These are phyloP conservation scores for Syzygium jambos DNA, from an alignment of 345 rosid species.

Conservation along the genomic window DNA sequence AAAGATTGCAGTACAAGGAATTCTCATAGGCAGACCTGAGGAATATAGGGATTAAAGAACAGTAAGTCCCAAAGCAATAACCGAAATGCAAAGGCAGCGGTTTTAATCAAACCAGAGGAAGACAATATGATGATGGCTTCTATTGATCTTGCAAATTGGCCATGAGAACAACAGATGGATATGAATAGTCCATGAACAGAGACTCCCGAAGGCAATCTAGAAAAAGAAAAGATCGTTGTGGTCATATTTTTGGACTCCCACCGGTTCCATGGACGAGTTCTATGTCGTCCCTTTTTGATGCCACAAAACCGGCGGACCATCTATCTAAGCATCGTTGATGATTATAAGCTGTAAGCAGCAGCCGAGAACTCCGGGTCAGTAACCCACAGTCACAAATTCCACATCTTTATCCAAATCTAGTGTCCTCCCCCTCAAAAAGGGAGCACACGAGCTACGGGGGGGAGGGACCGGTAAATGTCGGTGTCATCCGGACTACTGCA, in stretches of 20 bases:
- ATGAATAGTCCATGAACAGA: neutral
- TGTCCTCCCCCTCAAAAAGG: neutral
- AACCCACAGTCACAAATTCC: neutral
- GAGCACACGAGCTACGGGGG: neutral
- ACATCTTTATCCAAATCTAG: neutral
- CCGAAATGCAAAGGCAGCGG: neutral
- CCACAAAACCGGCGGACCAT: neutral
- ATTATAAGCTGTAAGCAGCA: neutral
- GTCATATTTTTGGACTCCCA: neutral
- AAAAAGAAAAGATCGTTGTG: neutral
- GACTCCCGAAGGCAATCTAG: neutral
- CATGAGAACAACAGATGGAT: neutral
- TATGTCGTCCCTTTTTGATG: neutral
- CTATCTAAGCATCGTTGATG: neutral
- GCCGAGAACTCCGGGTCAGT: neutral
- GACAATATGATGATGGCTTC: neutral
- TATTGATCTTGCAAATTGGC: neutral
- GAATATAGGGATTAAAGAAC: neutral
- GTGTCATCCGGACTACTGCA: neutral
- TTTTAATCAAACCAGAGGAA: neutral
- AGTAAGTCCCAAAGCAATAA: neutral
- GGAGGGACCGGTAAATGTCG: neutral
- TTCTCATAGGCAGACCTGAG: slow-evolving; percentile 67
- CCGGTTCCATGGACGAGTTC: neutral
- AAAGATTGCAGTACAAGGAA: slow-evolving; percentile 59